Evolutionary conservation across 2,329 filamentous ascomycete genomes (phyloP).

Genomic region (Ophiobolus disseminans): DNA sequence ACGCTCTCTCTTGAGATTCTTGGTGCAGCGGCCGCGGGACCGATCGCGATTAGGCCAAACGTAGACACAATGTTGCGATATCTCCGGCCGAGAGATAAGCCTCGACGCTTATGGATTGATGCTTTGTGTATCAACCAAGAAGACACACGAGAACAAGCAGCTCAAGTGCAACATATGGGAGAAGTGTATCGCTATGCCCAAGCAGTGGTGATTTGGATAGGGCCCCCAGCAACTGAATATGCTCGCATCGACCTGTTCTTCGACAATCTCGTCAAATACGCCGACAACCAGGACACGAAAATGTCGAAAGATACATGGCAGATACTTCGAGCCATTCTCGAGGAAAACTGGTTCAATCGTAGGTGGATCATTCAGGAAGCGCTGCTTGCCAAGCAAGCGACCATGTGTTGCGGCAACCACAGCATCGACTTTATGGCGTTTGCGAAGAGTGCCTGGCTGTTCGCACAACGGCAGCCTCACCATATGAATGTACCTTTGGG

Average conservation of each 20-base stretch:
- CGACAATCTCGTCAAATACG: slow-evolving; percentile 1
- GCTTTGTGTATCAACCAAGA: slow-evolving; percentile 5
- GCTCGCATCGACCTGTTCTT: background rate
- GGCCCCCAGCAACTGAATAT: background rate
- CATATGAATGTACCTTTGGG: background rate
- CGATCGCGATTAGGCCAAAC: slow-evolving; percentile 1
- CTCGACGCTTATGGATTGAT: slow-evolving; percentile 3
- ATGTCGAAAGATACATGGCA: background rate
- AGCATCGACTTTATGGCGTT: slow-evolving; percentile 6
- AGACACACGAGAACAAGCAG: slow-evolving; percentile 1
- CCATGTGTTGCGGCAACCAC: slow-evolving; percentile 1
- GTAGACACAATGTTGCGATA: slow-evolving; percentile 5
- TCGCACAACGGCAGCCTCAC: background rate
- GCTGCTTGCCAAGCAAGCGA: slow-evolving; percentile 5
- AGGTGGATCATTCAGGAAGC: slow-evolving; percentile 5
- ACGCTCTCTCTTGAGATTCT: background rate
- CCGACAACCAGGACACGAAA: background rate
- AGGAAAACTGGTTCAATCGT: slow-evolving; percentile 1
- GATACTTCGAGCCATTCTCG: background rate
- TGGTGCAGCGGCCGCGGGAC: background rate
- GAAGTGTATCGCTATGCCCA: slow-evolving; percentile 3
- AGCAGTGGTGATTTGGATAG: slow-evolving; percentile 5
- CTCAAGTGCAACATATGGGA: slow-evolving; percentile 3
- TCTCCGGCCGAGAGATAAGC: background rate
- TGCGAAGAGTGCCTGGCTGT: background rate